These are phyloP conservation scores for Bertia moriformis DNA, from an alignment of 2,329 filamentous ascomycete species.

Conservation along the genomic window DNA sequence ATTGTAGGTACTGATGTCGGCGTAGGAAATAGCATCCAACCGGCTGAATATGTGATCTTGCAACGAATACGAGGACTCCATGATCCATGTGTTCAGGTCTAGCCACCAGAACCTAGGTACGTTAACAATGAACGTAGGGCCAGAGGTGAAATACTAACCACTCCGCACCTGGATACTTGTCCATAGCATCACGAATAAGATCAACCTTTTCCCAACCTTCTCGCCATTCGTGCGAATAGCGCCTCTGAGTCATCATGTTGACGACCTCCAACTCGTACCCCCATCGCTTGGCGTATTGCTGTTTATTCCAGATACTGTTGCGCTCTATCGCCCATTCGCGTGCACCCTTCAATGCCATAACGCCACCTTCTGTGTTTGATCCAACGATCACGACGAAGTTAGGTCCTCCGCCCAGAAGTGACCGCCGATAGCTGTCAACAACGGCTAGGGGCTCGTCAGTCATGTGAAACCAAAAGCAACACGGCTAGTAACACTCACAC, in stretches of 20 bases:
- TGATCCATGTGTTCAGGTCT: slow-evolving; percentile 92
- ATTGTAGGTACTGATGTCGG: slow-evolving; percentile 93
- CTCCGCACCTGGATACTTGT: slow-evolving; percentile 88
- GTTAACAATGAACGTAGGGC: slow-evolving; percentile 11
- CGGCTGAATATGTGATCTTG: slow-evolving; percentile 81
- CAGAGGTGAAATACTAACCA: slow-evolving; percentile 52
- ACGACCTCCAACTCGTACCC: slow-evolving; percentile 92
- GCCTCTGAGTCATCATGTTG: slow-evolving; percentile 97
- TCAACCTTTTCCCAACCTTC: slow-evolving; percentile 99
- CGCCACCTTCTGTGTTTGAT: slow-evolving; percentile 86
- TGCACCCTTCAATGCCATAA: slow-evolving; percentile 98
- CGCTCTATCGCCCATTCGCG: slow-evolving; percentile 96
- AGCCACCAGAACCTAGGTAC: slow-evolving; percentile 92
- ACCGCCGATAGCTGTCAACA: slow-evolving; percentile 45
- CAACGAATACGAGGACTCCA: slow-evolving; percentile 85
- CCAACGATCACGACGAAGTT: slow-evolving; percentile 89
- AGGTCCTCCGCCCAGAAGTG: slow-evolving; percentile 71
- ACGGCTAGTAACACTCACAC: background rate
- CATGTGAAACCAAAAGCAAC: slow-evolving; percentile 8
- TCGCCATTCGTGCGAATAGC: slow-evolving; percentile 96
- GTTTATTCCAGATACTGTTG: slow-evolving; percentile 91
- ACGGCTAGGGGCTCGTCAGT: background rate
- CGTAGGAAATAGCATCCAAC: slow-evolving; percentile 62
- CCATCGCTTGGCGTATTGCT: slow-evolving; percentile 72
- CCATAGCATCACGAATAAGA: slow-evolving; percentile 72